phyloP scores from a whole-genome alignment of 1,139 yeast species.

The Williopsis jadinii region DNA sequence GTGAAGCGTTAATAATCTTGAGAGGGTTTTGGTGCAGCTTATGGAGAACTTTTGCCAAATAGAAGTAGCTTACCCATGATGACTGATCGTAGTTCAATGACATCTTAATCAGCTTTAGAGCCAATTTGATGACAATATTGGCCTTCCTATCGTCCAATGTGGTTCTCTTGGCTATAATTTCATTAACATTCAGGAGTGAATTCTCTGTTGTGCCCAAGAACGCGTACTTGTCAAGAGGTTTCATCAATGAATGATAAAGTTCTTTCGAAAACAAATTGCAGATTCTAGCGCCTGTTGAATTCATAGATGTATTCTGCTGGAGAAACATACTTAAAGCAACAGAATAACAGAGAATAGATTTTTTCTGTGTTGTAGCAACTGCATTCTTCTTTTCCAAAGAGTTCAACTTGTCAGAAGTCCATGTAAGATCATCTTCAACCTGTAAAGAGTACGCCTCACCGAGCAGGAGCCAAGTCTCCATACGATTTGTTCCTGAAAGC shows the following conservation, averaged over 20 bases:
- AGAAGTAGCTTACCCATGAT: constrained; percentile 54
- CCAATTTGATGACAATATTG: constrained; percentile 18
- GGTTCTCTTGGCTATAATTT: constrained; percentile 24
- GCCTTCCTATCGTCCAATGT: constrained; percentile 12
- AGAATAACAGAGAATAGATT: constrained; percentile 63
- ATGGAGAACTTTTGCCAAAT: constrained; percentile 52
- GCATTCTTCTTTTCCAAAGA: constrained; percentile 51
- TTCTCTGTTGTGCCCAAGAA: constrained; percentile 20
- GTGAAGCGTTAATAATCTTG: constrained; percentile 33
- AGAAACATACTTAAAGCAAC: constrained; percentile 59
- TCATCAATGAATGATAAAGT: constrained; percentile 50
- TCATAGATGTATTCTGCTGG: constrained; percentile 7
- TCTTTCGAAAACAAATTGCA: constrained; percentile 57
- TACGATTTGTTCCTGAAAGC: constrained; percentile 54
- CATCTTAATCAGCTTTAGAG: constrained; percentile 17
- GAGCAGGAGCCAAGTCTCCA: constrained; percentile 81
- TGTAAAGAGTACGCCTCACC: constrained; percentile 76
- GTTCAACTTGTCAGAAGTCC: constrained; percentile 84
- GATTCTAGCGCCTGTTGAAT: constrained; percentile 20
- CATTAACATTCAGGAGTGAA: constrained; percentile 18
- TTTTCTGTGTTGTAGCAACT: constrained; percentile 63
- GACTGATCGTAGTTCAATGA: constrained; percentile 22
- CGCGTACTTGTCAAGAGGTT: constrained; percentile 52
- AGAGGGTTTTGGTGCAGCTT: constrained; percentile 34
- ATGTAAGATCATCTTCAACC: constrained; percentile 83